Base-by-base conservation (phyloP, 116 monocot species). In the Cymodocea nodosa region DNA sequence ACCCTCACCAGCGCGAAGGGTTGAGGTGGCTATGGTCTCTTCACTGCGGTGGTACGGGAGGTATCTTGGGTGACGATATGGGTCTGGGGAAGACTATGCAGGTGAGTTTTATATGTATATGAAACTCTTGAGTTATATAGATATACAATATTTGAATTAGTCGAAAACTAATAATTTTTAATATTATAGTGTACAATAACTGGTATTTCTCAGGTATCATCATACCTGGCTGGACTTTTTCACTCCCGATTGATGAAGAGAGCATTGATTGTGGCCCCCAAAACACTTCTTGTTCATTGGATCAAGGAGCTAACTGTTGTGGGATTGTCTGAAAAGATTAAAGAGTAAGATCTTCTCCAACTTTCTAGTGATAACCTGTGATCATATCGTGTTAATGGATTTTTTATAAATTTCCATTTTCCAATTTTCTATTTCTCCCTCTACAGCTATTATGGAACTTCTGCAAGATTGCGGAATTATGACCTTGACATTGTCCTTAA, bases 51-150 rank as follows among this genome's bases (percentile, higher is more conserved):
- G 74, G 67, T 7, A 84, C 86, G 0, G 97, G 97, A 63, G 97
- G 97, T 16, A 91, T 98, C 73, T 71, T 98, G 18, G 97, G 97
- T 6, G 97, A 98, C 77, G 97, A 98, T 63, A 98, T 98, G 97
- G 97, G 97, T 0, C 72, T 98, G 24, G 97, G 97, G 20, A 98
- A 98, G 75, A 98, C 97, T 15, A 98, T 98, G 89, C 97, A 91
- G 91, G 95, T 90, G 52, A 63, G 15, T 35, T 16, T n/a, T n/a
- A n/a, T n/a, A n/a, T n/a, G n/a, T n/a, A n/a, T n/a, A n/a, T n/a
- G n/a, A 54, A 30, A 30, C 30, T 30, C 30, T 30, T 30, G 30
- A 30, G 30, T 30, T 30, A 30, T 30, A 30, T n/a, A n/a, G n/a
- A n/a, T 30, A 30, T 30, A 30, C 30, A 30, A 30, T 30, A 30